Conservation (phyloP, 306 rosid genomes). For the Fragaria ananassa region DNA sequence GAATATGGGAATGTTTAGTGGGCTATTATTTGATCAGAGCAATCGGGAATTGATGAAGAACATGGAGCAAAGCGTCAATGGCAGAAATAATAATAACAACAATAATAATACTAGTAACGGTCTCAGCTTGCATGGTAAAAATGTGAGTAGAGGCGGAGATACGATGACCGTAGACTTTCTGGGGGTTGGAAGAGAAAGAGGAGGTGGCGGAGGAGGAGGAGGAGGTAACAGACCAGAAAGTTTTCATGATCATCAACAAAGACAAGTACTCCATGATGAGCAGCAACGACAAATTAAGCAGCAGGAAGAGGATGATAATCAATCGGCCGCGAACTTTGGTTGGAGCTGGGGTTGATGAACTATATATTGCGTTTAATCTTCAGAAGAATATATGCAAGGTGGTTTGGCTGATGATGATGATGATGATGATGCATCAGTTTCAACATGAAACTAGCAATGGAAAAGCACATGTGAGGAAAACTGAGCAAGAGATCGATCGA, state of each 20-base stretch:
- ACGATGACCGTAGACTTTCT: conserved; percentile 70
- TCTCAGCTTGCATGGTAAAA: conserved; percentile 18
- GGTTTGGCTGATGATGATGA: not conserved
- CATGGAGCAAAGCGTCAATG: conserved; percentile 38
- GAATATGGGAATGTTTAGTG: conserved; percentile 48
- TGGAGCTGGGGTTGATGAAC: conserved; percentile 5
- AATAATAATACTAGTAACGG: not conserved
- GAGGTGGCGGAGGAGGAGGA: conserved; percentile 23
- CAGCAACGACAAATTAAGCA: conserved; percentile 7
- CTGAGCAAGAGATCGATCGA: not conserved
- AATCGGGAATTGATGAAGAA: conserved; percentile 15
- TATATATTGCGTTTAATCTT: not conserved
- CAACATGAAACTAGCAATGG: conserved; percentile 38
- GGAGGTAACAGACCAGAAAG: conserved; percentile 24
- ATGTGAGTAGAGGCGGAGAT: conserved; percentile 44
- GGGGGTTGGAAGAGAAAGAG: conserved; percentile 49
- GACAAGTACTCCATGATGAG: conserved; percentile 28
- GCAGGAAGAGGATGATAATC: not conserved
- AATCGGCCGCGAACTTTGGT: conserved; percentile 37
- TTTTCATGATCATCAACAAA: conserved; percentile 30
- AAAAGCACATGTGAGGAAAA: conserved; percentile 14
- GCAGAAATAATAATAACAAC: not conserved
- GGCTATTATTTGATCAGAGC: conserved; percentile 51
- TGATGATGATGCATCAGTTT: conserved; percentile 11
- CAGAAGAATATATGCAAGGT: not conserved